phyloP scores from a whole-genome alignment of 352 stramenopile genomes.

The Phytophthora uliginosa region DNA sequence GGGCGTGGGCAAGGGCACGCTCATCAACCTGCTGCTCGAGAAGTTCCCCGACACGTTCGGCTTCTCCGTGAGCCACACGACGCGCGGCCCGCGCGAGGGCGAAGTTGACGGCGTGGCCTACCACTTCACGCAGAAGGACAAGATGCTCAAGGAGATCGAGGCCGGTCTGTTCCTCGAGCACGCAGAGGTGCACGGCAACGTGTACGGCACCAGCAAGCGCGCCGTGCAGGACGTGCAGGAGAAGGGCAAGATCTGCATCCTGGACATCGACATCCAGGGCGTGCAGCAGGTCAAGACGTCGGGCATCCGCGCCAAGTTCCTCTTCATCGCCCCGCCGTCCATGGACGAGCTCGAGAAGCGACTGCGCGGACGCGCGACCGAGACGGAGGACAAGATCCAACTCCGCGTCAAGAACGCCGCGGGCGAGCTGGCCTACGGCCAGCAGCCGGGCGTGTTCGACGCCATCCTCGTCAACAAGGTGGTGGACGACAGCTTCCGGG shows the following conservation, averaged over 20 bases:
- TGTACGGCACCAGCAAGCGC: conserved; percentile 97
- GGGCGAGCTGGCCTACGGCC: conserved; percentile 94
- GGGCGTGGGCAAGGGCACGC: conserved; percentile 96
- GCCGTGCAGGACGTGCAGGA: conserved; percentile 94
- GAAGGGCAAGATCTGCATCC: conserved; percentile 97
- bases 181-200: conserved; percentile 98
- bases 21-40: conserved; percentile 94
- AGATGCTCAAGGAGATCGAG: conserved; percentile 95
- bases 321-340: conserved; percentile 98
- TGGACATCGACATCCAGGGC: conserved; percentile 99
- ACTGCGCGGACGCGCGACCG: conserved; percentile 95
- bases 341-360: conserved; percentile 96
- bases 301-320: conserved; percentile 92
- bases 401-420: conserved; percentile 94
- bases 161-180: conserved; percentile 98
- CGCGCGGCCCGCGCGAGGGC: conserved; percentile 92
- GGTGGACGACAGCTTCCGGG: conserved; percentile 83
- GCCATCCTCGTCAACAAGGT: conserved; percentile 91
- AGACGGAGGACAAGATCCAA: conserved; percentile 97
- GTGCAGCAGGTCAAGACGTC: conserved; percentile 95
- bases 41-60: conserved; percentile 92
- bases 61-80: conserved; percentile 99
- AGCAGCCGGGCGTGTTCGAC: conserved; percentile 90
- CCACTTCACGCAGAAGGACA: conserved; percentile 96
- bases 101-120: conserved; percentile 98